phyloP scores from a whole-genome alignment of 805 yeast genomes.

The Limtongia smithiae region DNA sequence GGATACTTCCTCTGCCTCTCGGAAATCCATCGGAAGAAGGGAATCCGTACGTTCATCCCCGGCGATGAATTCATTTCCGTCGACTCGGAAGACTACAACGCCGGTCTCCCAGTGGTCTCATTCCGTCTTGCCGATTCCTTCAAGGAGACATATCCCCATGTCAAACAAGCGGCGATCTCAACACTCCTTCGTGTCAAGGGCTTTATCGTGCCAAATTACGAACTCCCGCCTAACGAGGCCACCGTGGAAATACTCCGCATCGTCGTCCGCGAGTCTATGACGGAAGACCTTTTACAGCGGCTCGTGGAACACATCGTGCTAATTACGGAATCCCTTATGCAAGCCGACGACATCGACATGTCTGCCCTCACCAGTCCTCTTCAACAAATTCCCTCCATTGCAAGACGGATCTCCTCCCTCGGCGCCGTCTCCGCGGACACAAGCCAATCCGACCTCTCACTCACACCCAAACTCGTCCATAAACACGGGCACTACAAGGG shows the following conservation, averaged over 20 bases:
- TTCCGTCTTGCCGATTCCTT: conserved; percentile 67
- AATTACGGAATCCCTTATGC: conserved; percentile 13
- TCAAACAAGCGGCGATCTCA: conserved; percentile 77
- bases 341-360: conserved; percentile 14
- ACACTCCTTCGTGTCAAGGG: conserved; percentile 71
- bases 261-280: conserved; percentile 70
- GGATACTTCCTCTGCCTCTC: conserved; percentile 70
- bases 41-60: conserved; percentile 35
- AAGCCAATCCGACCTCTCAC: conserved; percentile 4
- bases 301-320: conserved; percentile 18
- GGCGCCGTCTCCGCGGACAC: conserved; percentile 13
- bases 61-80: conserved; percentile 21
- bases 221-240: conserved; percentile 60
- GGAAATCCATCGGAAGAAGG: conserved; percentile 63
- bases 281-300: conserved; percentile 54
- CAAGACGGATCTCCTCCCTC: conserved; percentile 9
- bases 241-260: conserved; percentile 73
- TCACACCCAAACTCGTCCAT: conserved; percentile 2
- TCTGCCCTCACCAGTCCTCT: conserved; percentile 17
- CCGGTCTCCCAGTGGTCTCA: conserved; percentile 88
- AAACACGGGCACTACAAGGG: conserved; percentile 25
- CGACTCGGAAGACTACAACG: conserved; percentile 46
- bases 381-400: neutral
- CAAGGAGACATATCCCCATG: conserved; percentile 60
- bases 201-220: conserved; percentile 82